A percentile compares a stretch with the other conserved stretches of the same genome.
phyloP scores from a whole-genome alignment of 805 yeast species.

The Suhomyces pyralidae region DNA sequence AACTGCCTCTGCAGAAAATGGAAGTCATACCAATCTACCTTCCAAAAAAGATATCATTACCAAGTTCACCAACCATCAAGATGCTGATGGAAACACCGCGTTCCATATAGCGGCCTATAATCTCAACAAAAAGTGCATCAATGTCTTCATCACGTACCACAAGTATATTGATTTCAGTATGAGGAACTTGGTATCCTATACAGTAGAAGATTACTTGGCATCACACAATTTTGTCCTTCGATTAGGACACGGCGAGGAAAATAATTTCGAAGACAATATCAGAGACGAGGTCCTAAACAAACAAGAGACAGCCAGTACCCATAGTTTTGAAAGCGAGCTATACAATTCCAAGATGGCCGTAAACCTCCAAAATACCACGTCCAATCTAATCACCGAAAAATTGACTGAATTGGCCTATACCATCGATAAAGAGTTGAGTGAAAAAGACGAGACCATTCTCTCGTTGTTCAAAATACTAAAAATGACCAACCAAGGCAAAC shows the following conservation, averaged over 20 bases:
- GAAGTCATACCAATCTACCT: slow-evolving; percentile 11
- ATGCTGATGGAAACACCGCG: slow-evolving; percentile 92
- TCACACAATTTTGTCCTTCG: slow-evolving; percentile 26
- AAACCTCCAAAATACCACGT: slow-evolving; percentile 30
- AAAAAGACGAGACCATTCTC: slow-evolving; percentile 32
- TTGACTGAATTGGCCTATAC: slow-evolving; percentile 36
- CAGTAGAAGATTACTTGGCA: slow-evolving; percentile 28
- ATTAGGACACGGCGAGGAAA: slow-evolving; percentile 12
- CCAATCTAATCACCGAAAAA: slow-evolving; percentile 36
- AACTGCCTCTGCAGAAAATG: slow-evolving; percentile 3
- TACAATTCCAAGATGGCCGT: slow-evolving; percentile 34
- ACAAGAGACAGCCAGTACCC: slow-evolving; percentile 12
- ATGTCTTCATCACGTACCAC: slow-evolving; percentile 23
- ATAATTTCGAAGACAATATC: neutral
- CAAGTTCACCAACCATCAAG: slow-evolving; percentile 77
- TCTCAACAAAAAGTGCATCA: slow-evolving; percentile 22
- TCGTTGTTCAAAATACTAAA: slow-evolving; percentile 24
- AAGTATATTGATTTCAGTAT: slow-evolving; percentile 22
- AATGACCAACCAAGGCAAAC: slow-evolving; percentile 21
- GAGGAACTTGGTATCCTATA: slow-evolving; percentile 23
- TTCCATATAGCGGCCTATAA: slow-evolving; percentile 76
- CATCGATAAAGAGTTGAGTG: slow-evolving; percentile 37
- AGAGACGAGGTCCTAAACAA: neutral
- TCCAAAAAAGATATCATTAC: slow-evolving; percentile 21
- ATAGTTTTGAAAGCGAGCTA: slow-evolving; percentile 37